A percentile compares a stretch with the other conserved stretches of the same genome.
Conservation (phyloP, 768 basidiomycete species). For the Naganishia randhawae region DNA sequence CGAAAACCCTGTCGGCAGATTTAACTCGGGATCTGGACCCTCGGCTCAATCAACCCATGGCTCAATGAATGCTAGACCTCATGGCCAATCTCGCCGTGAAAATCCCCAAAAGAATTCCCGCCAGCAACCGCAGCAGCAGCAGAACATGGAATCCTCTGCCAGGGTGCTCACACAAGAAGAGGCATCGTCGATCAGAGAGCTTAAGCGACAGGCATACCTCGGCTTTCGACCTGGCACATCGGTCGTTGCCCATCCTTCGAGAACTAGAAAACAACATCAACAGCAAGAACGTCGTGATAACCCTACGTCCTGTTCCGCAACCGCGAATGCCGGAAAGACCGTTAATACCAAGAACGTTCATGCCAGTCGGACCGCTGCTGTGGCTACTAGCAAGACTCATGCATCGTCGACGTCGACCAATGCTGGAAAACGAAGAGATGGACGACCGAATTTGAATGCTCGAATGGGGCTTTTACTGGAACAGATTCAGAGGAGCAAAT, state of each 20-base stretch:
- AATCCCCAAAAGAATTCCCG: background rate
- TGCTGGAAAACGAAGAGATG: constrained; percentile 27
- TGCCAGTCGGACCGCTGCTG: background rate
- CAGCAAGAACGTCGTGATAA: background rate
- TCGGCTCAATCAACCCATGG: background rate
- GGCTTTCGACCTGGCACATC: background rate
- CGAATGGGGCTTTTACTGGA: constrained; percentile 83
- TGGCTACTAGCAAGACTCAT: background rate
- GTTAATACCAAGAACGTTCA: background rate
- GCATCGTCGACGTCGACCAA: background rate
- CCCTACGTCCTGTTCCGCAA: background rate
- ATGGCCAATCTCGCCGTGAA: background rate
- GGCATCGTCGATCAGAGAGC: constrained; percentile 7
- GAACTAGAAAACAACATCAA: background rate
- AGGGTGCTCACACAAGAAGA: background rate
- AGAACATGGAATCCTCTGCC: background rate
- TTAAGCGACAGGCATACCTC: constrained; percentile 30
- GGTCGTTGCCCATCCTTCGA: constrained; percentile 7
- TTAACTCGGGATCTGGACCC: no score
- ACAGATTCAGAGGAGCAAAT: constrained; percentile 61
- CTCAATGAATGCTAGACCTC: background rate
- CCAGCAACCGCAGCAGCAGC: background rate
- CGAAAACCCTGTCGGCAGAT: background rate
- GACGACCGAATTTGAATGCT: constrained; percentile 74
- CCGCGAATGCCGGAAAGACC: background rate